Base-by-base conservation (phyloP, 495 filamentous ascomycete genomes). In the Penicillium daleae region DNA sequence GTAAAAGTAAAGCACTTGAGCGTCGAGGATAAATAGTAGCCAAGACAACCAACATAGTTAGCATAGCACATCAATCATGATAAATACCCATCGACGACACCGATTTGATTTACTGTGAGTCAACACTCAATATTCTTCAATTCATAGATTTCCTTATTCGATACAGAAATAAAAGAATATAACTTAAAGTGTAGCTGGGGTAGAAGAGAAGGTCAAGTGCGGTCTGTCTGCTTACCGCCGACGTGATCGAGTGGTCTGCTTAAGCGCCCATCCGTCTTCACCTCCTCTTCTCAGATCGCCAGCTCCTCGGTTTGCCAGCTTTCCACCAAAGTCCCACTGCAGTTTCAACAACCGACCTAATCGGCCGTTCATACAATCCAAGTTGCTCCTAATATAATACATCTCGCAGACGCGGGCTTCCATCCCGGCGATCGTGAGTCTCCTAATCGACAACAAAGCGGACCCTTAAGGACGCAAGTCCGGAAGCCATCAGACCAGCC, bases 1-100 rank as follows among this genome's bases (percentile, higher is more conserved):
- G 42, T 90, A 76, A 75, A 59, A 57, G 17, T 35, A n/a, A n/a
- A n/a, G n/a, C n/a, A n/a, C n/a, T n/a, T 24, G 3, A 27, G 21
- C 24, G 24, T 4, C 13, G 15, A 50, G 24, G 12, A 22, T 12
- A 29, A 17, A 50, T 15, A 7, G 42, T 24, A 22, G 21, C n/a
- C 42, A 46, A 3, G 24, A 46, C 42, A 12, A 15, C 19, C 21
- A 49, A 48, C 44, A 49, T 49, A 27, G 22, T 22, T 44, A 44
- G 19, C 40, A 22, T 26, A 49, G 24, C 46, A 49, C 19, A 27
- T 29, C 24, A 50, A 50, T 29, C 46, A 50, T n/a, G n/a, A 17
- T 50, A 6, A 50, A 50, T 50, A 27, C 46, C 26, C 22, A 15
- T 50, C 24, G n/a, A 24, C 4, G 15, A 50, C 46, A 29, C 26